Conservation (phyloP, 2,329 filamentous ascomycete species). For the Pezicula neosporulosa region DNA sequence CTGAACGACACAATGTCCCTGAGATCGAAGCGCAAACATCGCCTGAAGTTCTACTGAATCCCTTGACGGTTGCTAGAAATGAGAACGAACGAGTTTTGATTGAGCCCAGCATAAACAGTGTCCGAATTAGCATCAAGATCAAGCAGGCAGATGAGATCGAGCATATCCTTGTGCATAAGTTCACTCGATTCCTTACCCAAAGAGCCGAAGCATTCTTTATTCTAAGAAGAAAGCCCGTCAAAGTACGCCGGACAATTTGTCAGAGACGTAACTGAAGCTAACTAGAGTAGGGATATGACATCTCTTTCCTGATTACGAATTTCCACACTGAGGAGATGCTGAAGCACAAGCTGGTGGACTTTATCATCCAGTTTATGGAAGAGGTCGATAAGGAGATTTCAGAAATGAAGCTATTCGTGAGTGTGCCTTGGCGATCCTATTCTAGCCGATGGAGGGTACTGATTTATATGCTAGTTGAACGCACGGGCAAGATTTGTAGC, state of each 20-base stretch:
- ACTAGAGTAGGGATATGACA: slow-evolving; percentile 78
- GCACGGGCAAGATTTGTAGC: slow-evolving; percentile 95
- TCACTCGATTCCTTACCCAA: slow-evolving; percentile 94
- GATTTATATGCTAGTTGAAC: slow-evolving; percentile 67
- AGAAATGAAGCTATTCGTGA: slow-evolving; percentile 99
- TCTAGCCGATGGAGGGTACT: background rate
- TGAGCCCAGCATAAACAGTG: slow-evolving; percentile 94
- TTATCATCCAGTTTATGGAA: slow-evolving; percentile 99
- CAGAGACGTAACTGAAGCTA: slow-evolving; percentile 9
- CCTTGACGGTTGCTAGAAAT: slow-evolving; percentile 86
- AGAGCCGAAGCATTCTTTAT: slow-evolving; percentile 97
- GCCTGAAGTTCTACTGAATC: slow-evolving; percentile 90
- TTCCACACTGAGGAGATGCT: slow-evolving; percentile 98
- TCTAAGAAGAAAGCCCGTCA: slow-evolving; percentile 88
- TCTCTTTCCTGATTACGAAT: slow-evolving; percentile 97
- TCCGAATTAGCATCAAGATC: slow-evolving; percentile 96
- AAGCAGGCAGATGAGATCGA: slow-evolving; percentile 99
- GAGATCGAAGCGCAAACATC: slow-evolving; percentile 93
- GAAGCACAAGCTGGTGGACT: slow-evolving; percentile 98
- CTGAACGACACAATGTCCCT: slow-evolving; percentile 96
- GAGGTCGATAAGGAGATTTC: slow-evolving; percentile 99
- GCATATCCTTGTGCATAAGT: slow-evolving; percentile 96
- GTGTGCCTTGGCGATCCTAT: slow-evolving; percentile 31
- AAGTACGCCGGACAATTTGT: slow-evolving; percentile 52
- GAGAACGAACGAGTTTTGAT: slow-evolving; percentile 96